phyloP scores from a whole-genome alignment of 2,329 filamentous ascomycete species.

The Nemania bipapillata region DNA sequence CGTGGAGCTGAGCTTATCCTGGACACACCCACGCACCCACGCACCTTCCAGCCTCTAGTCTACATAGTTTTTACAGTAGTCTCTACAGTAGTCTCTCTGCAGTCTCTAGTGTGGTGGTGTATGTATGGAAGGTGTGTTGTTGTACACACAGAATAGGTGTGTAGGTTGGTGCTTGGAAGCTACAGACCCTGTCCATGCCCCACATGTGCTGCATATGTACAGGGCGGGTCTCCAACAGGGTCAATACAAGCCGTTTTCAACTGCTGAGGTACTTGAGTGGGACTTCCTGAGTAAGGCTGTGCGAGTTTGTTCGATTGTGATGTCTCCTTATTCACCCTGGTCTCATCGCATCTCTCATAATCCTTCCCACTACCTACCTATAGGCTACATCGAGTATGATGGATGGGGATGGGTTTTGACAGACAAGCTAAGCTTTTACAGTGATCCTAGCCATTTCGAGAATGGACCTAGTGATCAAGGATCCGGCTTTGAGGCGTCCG shows the following conservation, averaged over 20 bases:
- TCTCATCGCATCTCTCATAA: conserved; percentile 1
- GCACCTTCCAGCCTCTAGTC: conserved; percentile 9
- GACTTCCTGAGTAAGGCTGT: conserved; percentile 28
- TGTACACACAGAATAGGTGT: too few species aligned
- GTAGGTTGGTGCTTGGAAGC: conserved; percentile 6
- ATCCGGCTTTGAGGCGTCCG: conserved; percentile 22
- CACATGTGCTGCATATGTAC: conserved; percentile 16
- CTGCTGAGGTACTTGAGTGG: conserved; percentile 1
- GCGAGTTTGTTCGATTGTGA: not conserved
- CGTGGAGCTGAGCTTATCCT: conserved; percentile 31
- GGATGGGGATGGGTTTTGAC: not conserved
- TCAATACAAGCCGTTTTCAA: not conserved
- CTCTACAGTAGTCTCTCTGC: not conserved
- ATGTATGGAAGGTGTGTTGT: too few species aligned
- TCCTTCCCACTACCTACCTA: conserved; percentile 13
- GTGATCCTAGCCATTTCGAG: not conserved
- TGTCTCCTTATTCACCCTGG: conserved; percentile 16
- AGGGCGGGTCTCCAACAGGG: conserved; percentile 1
- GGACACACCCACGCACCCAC: not conserved
- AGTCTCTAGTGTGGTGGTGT: too few species aligned
- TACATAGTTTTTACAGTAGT: too few species aligned
- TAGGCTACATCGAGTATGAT: too few species aligned
- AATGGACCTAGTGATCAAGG: conserved; percentile 22
- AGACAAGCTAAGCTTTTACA: conserved; percentile 18
- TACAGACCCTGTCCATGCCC: not conserved